These are phyloP conservation scores for Trichophyton equinum DNA, from an alignment of 2,329 filamentous ascomycete genomes.

Conservation along the genomic window DNA sequence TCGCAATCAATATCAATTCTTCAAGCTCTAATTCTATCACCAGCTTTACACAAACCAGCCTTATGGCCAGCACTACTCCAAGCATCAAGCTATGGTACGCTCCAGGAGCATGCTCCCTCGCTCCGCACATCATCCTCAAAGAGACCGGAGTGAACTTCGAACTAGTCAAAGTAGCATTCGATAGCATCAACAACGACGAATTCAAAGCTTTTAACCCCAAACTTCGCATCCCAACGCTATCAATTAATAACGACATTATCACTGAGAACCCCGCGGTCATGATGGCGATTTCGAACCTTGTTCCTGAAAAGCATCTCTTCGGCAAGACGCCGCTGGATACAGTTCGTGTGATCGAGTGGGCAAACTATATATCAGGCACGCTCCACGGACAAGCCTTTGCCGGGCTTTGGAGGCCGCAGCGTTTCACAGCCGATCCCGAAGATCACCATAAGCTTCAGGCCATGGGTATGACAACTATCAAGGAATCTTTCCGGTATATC, in stretches of 20 bases:
- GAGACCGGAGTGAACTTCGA: slow-evolving; percentile 18
- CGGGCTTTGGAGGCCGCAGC: slow-evolving; percentile 16
- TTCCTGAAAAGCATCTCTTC: slow-evolving; percentile 19
- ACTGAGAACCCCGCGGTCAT: slow-evolving; percentile 25
- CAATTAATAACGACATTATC: slow-evolving; percentile 19
- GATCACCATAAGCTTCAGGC: slow-evolving; percentile 14
- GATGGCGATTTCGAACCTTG: slow-evolving; percentile 23
- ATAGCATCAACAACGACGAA: slow-evolving; percentile 12
- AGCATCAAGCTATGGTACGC: slow-evolving; percentile 16
- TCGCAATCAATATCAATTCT: not conserved
- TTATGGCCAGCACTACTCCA: slow-evolving; percentile 10
- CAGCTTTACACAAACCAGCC: not conserved
- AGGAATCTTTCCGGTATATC: slow-evolving; percentile 17
- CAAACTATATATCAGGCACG: slow-evolving; percentile 24
- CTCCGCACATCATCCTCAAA: slow-evolving; percentile 22
- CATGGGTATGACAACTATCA: slow-evolving; percentile 16
- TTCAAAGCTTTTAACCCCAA: slow-evolving; percentile 24
- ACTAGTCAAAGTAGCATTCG: slow-evolving; percentile 8
- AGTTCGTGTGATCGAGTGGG: slow-evolving; percentile 25
- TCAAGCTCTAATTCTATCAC: not conserved
- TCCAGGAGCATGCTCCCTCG: slow-evolving; percentile 22
- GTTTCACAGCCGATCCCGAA: slow-evolving; percentile 17
- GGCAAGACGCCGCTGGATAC: slow-evolving; percentile 21
- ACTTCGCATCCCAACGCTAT: slow-evolving; percentile 22
- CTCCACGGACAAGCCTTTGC: slow-evolving; percentile 22